Conservation (phyloP, 73 alveolate species). For the Symbiodinium pilosum region DNA sequence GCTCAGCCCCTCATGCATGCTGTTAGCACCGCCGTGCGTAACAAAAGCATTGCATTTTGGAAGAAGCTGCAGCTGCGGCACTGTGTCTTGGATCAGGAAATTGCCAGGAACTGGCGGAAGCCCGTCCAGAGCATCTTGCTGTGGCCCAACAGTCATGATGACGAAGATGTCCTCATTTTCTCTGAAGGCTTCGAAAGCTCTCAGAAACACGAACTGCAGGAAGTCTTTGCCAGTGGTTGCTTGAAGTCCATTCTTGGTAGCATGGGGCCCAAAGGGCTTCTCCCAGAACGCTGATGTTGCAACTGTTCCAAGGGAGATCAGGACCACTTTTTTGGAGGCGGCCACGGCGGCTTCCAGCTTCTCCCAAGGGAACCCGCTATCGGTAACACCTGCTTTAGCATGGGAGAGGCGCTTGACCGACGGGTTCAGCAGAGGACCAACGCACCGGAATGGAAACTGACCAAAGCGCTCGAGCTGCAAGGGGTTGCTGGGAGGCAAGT, state of each 20-base stretch:
- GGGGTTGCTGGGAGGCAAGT: conserved; percentile 8
- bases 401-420: conserved; percentile 49
- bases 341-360: not conserved
- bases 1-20: conserved; percentile 75
- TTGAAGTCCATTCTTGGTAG: conserved; percentile 20
- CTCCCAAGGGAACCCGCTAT: conserved; percentile 27
- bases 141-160: conserved; percentile 17
- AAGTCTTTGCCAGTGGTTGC: conserved; percentile 51
- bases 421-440: conserved; percentile 55
- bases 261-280: conserved; percentile 34
- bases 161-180: conserved; percentile 4
- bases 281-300: conserved; percentile 39
- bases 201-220: conserved; percentile 60
- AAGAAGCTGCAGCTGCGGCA: conserved; percentile 84
- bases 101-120: conserved; percentile 40
- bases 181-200: conserved; percentile 30
- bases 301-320: conserved; percentile 65
- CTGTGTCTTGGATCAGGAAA: conserved; percentile 23
- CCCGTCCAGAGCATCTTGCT: conserved; percentile 52
- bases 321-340: not conserved
- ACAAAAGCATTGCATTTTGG: conserved; percentile 65
- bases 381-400: not conserved
- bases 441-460: conserved; percentile 59
- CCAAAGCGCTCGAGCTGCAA: conserved; percentile 63
- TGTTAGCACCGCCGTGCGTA: conserved; percentile 85